phyloP scores from a whole-genome alignment of 2,329 filamentous ascomycete genomes.

The Lojkania enalia region DNA sequence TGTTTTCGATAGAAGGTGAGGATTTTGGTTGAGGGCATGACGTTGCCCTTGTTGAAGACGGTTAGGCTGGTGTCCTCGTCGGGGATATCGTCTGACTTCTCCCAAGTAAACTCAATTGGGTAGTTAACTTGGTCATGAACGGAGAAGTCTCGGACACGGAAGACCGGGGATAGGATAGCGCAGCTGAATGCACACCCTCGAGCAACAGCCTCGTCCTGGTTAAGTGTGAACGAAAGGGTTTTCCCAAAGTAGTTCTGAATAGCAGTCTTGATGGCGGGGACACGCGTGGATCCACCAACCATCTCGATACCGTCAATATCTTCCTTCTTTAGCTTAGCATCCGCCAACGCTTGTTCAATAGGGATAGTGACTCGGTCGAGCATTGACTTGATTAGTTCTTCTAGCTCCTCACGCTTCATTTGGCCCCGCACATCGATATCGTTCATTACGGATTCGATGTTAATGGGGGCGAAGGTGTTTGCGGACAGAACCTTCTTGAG shows the following conservation, averaged over 20 bases:
- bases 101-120: conserved; percentile 98
- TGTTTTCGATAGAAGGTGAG: conserved; percentile 99
- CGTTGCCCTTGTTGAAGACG: conserved; percentile 96
- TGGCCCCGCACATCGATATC: conserved; percentile 88
- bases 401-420: conserved; percentile 92
- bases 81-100: conserved; percentile 96
- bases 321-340: conserved; percentile 85
- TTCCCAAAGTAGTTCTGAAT: conserved; percentile 93
- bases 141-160: conserved; percentile 97
- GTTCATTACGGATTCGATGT: conserved; percentile 98
- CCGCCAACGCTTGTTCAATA: conserved; percentile 88
- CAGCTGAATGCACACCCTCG: conserved; percentile 97
- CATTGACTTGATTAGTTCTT: conserved; percentile 84
- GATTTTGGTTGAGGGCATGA: conserved; percentile 98
- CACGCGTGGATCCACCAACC: conserved; percentile 91
- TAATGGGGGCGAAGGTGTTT: conserved; percentile 66
- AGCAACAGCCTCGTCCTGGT: conserved; percentile 96
- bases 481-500: conserved; percentile 62
- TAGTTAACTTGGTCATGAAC: conserved; percentile 98
- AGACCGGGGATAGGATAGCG: conserved; percentile 93
- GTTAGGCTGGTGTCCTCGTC: conserved; percentile 97
- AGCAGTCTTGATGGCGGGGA: conserved; percentile 87
- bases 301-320: conserved; percentile 95
- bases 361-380: conserved; percentile 72
- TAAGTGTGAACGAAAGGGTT: conserved; percentile 89